Evolutionary conservation across 768 basidiomycete genomes (phyloP), one percentile per base, ranked within the genome.

Genomic region (Pleurotus salmoneostramineus): DNA sequence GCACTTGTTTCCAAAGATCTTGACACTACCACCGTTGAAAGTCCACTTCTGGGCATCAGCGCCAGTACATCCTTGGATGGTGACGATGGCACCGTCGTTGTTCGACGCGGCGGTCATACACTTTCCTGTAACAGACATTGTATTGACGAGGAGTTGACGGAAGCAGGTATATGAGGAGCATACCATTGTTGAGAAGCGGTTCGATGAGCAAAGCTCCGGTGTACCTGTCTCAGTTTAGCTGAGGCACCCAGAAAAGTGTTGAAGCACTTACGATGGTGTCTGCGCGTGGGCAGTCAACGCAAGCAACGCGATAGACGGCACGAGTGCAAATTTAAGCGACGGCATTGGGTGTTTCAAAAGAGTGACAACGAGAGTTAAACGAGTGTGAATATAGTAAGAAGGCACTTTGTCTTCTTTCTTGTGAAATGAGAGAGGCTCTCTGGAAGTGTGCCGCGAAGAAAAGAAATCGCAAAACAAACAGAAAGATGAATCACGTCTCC

Each of bases 31-130:
- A 1, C 57, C 60, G 50, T 68, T 58, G 40, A 63, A 62, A 56
- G 61, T 62, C 56, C 66, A 69, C 57, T 64, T 67, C 47, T 65
- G 65, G 57, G 59, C 36, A 36, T 45, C 46, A 34, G 61, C 56
- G 27, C 60, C 59, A 37, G 61, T 65, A 59, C 64, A 62, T 7
- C 63, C 63, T 55, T 64, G 59, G 33, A 70, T 59, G 15, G 56
- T 59, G 37, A 71, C 64, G 11, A 65, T 57, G 8, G 70, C 65
- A 35, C 70, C 70, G 54, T 71, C 60, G 17, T 59, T 59, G 49
- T 68, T 66, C n/a, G 64, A 66, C 12, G 60, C 58, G 36, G 66
- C 65, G 17, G 68, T 68, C 21, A 71, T 35, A 51, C 69, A 71
- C 51, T 68, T 66, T 37, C 60, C 64, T 49, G 34, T 31, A 27